Conservation (phyloP, 148 eudicot genomes). For the Dysphania ambrosioides region DNA sequence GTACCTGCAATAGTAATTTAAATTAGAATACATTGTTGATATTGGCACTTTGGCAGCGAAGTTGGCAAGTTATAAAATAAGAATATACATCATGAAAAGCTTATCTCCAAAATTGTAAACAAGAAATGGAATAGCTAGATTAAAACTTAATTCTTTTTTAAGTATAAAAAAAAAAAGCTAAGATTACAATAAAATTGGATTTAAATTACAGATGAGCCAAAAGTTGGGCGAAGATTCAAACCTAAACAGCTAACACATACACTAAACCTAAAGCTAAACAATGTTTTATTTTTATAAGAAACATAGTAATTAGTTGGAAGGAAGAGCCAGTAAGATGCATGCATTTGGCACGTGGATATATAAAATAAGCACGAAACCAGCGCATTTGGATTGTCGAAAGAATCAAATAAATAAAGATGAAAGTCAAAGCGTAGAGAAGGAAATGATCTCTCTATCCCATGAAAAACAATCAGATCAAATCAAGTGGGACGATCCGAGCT, state of each 20-base stretch:
- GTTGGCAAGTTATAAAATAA: too few species aligned
- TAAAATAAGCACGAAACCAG: constrained; percentile 10
- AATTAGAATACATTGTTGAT: too few species aligned
- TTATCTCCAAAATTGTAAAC: too few species aligned
- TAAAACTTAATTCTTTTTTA: too few species aligned
- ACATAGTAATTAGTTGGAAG: neutral
- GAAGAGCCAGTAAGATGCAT: constrained; percentile 19
- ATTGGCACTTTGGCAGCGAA: too few species aligned
- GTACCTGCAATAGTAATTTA: too few species aligned
- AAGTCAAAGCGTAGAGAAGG: neutral
- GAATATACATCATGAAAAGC: too few species aligned
- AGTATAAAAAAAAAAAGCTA: too few species aligned
- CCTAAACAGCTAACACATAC: neutral
- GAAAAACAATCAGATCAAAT: neutral
- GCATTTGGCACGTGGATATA: constrained; percentile 25
- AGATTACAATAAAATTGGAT: too few species aligned
- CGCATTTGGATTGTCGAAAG: constrained; percentile 9
- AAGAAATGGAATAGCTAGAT: too few species aligned
- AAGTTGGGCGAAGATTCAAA: neutral
- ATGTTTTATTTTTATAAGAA: neutral
- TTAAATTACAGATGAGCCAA: too few species aligned
- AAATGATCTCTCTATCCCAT: neutral
- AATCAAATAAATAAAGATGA: neutral
- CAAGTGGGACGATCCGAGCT: neutral
- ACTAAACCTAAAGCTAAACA: neutral